These are phyloP conservation scores for Trichophyton mentagrophytes DNA, from an alignment of 2,329 filamentous ascomycete genomes.

Conservation along the genomic window DNA sequence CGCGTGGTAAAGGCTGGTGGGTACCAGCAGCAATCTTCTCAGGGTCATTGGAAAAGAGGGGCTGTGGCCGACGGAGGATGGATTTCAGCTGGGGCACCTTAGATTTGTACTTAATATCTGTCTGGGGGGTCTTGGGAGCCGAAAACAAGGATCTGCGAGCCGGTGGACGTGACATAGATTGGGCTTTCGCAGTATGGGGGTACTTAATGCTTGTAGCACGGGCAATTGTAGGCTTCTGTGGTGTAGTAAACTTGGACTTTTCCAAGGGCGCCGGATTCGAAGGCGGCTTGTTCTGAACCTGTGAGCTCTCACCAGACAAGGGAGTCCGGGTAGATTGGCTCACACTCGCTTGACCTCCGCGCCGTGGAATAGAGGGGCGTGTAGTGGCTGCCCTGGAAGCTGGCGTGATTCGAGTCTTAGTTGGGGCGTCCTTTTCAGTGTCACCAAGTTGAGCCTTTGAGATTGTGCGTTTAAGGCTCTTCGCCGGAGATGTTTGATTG, in stretches of 20 bases:
- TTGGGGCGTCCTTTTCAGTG: conserved; percentile 35
- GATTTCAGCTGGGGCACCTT: conserved; percentile 43
- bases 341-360: conserved; percentile 49
- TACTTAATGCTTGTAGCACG: conserved; percentile 44
- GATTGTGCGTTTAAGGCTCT: conserved; percentile 39
- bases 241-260: conserved; percentile 54
- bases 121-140: conserved; percentile 30
- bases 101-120: conserved; percentile 36
- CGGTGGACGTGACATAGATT: conserved; percentile 40
- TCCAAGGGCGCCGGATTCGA: conserved; percentile 33
- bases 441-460: conserved; percentile 57
- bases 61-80: conserved; percentile 48
- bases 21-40: conserved; percentile 48
- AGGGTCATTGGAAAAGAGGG: conserved; percentile 48
- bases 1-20: conserved; percentile 29
- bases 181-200: conserved; percentile 42
- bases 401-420: conserved; percentile 16
- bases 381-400: background rate
- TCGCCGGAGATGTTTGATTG: conserved; percentile 26
- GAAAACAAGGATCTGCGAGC: conserved; percentile 39
- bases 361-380: background rate
- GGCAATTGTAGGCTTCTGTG: conserved; percentile 60
- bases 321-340: conserved; percentile 53
- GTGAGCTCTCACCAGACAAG: conserved; percentile 12
- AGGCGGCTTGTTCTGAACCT: conserved; percentile 16